Evolutionary conservation across 2,329 filamentous ascomycete genomes (phyloP).

Genomic region (Lachnum nothofagi): DNA sequence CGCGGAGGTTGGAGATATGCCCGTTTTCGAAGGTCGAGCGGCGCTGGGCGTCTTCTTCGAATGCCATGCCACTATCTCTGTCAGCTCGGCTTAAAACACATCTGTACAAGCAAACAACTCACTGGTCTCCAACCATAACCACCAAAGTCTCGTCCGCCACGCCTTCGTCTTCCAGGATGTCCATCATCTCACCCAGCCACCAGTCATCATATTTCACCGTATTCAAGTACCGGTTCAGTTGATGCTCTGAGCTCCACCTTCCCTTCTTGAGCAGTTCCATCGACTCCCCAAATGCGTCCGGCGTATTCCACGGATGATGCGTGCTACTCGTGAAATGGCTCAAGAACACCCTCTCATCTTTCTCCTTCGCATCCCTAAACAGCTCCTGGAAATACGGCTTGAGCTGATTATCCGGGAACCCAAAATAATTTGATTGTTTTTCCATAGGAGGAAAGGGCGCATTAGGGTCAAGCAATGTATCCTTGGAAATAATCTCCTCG

Average conservation of each 20-base stretch:
- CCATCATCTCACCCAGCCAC: conserved; percentile 10
- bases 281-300: conserved; percentile 29
- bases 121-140: conserved; percentile 40
- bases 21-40: conserved; percentile 40
- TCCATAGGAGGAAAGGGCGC: conserved; percentile 30
- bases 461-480: conserved; percentile 24
- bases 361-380: conserved; percentile 29
- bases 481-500: conserved; percentile 28
- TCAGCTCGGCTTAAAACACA: not conserved
- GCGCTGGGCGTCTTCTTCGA: conserved; percentile 36
- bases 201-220: conserved; percentile 2
- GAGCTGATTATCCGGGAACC: conserved; percentile 40
- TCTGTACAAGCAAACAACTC: not conserved
- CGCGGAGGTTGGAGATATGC: conserved; percentile 40
- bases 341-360: conserved; percentile 34
- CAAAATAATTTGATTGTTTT: conserved; percentile 40
- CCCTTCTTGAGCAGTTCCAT: conserved; percentile 30
- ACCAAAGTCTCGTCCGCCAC: conserved; percentile 43
- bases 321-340: conserved; percentile 36
- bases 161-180: conserved; percentile 37
- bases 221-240: conserved; percentile 37
- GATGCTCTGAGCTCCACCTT: conserved; percentile 13
- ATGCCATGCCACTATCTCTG: conserved; percentile 34
- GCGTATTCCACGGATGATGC: conserved; percentile 41
- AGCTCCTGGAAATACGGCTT: conserved; percentile 36